phyloP scores from a whole-genome alignment of 345 rosid species.

The Odontarrhena argentea region DNA sequence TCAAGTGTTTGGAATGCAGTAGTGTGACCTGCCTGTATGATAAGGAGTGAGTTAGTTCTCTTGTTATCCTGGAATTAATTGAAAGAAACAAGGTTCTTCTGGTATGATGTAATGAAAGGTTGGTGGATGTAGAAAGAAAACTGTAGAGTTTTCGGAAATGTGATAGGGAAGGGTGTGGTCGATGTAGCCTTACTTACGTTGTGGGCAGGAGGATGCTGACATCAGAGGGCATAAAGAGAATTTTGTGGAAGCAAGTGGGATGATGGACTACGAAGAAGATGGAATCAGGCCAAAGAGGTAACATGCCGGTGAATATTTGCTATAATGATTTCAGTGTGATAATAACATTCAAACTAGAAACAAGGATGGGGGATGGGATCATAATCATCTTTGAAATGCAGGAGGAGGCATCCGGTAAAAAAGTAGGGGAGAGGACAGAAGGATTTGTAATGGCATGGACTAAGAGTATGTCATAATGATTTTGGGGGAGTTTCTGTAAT shows the following conservation, averaged over 20 bases:
- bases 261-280: constrained; percentile 97
- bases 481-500: neutral
- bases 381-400: constrained; percentile 16
- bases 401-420: constrained; percentile 40
- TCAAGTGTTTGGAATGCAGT: constrained; percentile 9
- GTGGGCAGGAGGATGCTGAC: constrained; percentile 94
- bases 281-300: constrained; percentile 95
- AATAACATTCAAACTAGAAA: constrained; percentile 12
- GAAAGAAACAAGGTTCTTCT: constrained; percentile 1
- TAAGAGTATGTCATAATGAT: neutral
- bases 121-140: constrained; percentile 3
- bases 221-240: constrained; percentile 87
- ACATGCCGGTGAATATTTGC: neutral
- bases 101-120: constrained; percentile 20
- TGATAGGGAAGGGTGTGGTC: constrained; percentile 44
- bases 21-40: neutral
- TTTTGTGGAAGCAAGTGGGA: constrained; percentile 96
- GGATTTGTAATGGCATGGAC: constrained; percentile 5
- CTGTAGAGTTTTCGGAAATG: neutral
- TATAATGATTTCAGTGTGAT: constrained; percentile 10
- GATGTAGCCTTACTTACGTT: constrained; percentile 96
- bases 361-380: neutral
- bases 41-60: constrained; percentile 5
- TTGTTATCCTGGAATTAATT: neutral
- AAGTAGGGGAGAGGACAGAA: constrained; percentile 23